A percentile compares a stretch with the other conserved stretches of the same genome.
Conservation (phyloP, 805 yeast genomes). For the Barnettozyma pratensis region DNA sequence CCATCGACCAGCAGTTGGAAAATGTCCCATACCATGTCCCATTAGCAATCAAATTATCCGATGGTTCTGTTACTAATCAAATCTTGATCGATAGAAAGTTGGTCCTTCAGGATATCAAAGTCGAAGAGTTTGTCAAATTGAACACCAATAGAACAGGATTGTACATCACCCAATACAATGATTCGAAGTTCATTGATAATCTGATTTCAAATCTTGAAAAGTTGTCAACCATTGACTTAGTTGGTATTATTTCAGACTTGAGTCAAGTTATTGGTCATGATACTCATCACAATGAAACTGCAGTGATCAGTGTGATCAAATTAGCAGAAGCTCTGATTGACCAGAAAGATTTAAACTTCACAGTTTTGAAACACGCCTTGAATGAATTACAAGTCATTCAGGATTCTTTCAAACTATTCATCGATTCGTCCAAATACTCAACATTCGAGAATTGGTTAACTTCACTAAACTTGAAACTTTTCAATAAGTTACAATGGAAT, state of each 20-base stretch:
- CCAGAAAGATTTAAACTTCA: slow-evolving; percentile 14
- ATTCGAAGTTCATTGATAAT: slow-evolving; percentile 22
- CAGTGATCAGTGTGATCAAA: slow-evolving; percentile 25
- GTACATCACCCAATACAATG: slow-evolving; percentile 43
- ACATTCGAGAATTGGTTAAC: slow-evolving; percentile 14
- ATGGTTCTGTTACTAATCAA: slow-evolving; percentile 33
- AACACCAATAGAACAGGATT: slow-evolving; percentile 44
- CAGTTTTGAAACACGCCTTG: slow-evolving; percentile 26
- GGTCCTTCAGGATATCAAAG: slow-evolving; percentile 17
- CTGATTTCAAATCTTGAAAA: slow-evolving; percentile 19
- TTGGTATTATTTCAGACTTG: slow-evolving; percentile 31
- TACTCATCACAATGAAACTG: slow-evolving; percentile 21
- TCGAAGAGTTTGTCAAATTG: slow-evolving; percentile 31
- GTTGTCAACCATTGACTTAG: slow-evolving; percentile 25
- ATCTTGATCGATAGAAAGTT: slow-evolving; percentile 39
- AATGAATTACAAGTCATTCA: slow-evolving; percentile 22
- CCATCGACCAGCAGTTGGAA: slow-evolving; percentile 34
- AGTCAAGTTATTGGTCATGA: slow-evolving; percentile 26
- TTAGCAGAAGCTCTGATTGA: slow-evolving; percentile 19
- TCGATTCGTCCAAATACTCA: slow-evolving; percentile 3
- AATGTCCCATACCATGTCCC: slow-evolving; percentile 63
- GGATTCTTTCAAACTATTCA: slow-evolving; percentile 15
- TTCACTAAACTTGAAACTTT: slow-evolving; percentile 13
- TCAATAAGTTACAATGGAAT: slow-evolving; percentile 34
- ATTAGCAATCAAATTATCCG: slow-evolving; percentile 35